phyloP scores from a whole-genome alignment of 2,329 filamentous ascomycete species.

The Fusarium brachygibbosum region DNA sequence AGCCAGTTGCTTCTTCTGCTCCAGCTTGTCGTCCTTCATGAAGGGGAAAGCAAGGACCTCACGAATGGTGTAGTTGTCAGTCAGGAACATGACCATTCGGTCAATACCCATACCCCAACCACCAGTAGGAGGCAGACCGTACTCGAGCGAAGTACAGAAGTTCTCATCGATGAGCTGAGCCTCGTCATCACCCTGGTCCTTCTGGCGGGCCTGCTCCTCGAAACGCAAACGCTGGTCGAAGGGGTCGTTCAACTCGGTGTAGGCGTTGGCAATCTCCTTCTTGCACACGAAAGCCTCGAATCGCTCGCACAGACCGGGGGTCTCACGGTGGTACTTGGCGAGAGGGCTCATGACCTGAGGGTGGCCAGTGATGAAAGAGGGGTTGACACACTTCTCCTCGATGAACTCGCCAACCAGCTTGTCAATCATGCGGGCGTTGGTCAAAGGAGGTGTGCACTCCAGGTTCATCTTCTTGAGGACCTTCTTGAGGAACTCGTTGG shows the following conservation, averaged over 20 bases:
- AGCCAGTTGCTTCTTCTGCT: constrained; percentile 66
- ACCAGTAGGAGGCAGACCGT: constrained; percentile 91
- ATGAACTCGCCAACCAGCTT: constrained; percentile 95
- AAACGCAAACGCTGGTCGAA: constrained; percentile 89
- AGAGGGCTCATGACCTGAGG: constrained; percentile 84
- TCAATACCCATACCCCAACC: constrained; percentile 98
- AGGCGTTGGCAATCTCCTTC: constrained; percentile 92
- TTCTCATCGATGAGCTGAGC: constrained; percentile 96
- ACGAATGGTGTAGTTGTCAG: constrained; percentile 92
- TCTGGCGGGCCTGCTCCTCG: constrained; percentile 95
- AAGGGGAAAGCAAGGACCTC: constrained; percentile 97
- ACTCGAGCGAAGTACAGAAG: constrained; percentile 91
- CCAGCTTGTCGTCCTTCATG: constrained; percentile 81
- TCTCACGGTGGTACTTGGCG: constrained; percentile 91
- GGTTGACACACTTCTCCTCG: constrained; percentile 93
- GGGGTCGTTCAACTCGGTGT: constrained; percentile 94
- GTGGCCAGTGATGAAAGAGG: constrained; percentile 77
- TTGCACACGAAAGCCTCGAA: constrained; percentile 91
- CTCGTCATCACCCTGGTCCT: constrained; percentile 96
- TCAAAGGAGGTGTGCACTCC: constrained; percentile 89
- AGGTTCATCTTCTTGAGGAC: constrained; percentile 91
- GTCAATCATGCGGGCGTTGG: constrained; percentile 96
- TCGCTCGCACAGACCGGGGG: constrained; percentile 90
- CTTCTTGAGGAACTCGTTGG: constrained; percentile 86
- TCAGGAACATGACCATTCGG: constrained; percentile 94